A percentile compares a stretch with the other conserved stretches of the same genome.
phyloP scores from a whole-genome alignment of 2,329 filamentous ascomycete genomes.

The Penicillium brasilianum region DNA sequence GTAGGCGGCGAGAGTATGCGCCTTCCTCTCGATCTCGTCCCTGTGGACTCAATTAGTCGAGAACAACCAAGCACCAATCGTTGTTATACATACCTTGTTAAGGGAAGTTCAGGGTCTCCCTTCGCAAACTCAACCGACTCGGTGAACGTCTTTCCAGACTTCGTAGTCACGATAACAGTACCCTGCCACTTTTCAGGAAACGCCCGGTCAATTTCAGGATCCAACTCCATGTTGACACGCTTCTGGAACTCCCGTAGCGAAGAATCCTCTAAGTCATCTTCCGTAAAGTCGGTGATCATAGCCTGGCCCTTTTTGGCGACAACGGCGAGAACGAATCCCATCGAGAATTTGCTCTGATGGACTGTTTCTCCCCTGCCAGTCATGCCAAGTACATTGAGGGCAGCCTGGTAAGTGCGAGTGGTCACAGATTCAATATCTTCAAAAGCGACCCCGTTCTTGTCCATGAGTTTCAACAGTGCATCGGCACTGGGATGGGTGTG shows the following conservation, averaged over 20 bases:
- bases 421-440: conserved; percentile 38
- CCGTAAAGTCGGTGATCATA: conserved; percentile 40
- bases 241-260: conserved; percentile 34
- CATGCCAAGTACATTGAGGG: conserved; percentile 37
- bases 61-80: not conserved
- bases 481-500: conserved; percentile 42
- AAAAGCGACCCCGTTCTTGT: conserved; percentile 31
- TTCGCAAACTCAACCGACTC: conserved; percentile 36
- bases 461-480: conserved; percentile 36
- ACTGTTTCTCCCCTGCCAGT: conserved; percentile 38
- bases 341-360: conserved; percentile 43
- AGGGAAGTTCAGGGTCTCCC: conserved; percentile 35
- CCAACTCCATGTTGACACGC: conserved; percentile 35
- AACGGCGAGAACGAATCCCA: conserved; percentile 42
- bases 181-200: conserved; percentile 39
- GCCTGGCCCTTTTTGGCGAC: conserved; percentile 40
- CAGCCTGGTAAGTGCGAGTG: conserved; percentile 37
- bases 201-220: conserved; percentile 33
- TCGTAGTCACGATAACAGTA: conserved; percentile 33
- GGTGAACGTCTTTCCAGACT: conserved; percentile 27
- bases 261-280: conserved; percentile 31
- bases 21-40: conserved; percentile 30
- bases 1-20: conserved; percentile 28
- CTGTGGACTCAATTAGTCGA: conserved; percentile 16
- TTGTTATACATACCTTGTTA: conserved; percentile 32